phyloP scores from a whole-genome alignment of 2,329 filamentous ascomycete species.

The Aspergillus tanneri region DNA sequence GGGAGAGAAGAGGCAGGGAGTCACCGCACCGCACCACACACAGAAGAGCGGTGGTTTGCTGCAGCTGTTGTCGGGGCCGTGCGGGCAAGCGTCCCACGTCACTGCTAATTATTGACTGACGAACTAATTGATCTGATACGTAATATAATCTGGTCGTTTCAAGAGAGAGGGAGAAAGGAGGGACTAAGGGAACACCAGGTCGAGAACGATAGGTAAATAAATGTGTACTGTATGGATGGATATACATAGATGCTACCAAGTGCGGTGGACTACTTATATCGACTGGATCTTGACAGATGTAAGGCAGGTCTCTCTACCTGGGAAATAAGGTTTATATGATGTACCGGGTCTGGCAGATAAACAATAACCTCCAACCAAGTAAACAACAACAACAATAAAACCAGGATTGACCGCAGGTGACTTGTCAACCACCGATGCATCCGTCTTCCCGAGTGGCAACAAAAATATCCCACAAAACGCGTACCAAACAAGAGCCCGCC shows the following conservation, averaged over 20 bases:
- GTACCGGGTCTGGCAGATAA: not conserved
- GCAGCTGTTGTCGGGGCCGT: not conserved
- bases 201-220: too few species aligned
- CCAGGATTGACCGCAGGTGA: not conserved
- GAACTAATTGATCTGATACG: constrained; percentile 23
- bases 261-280: too few species aligned
- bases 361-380: constrained; percentile 1
- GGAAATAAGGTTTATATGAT: constrained; percentile 1
- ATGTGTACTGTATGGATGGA: too few species aligned
- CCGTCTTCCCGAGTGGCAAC: too few species aligned
- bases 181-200: too few species aligned
- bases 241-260: too few species aligned
- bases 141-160: constrained; percentile 10
- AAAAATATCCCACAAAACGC: not conserved
- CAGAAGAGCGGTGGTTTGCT: not conserved
- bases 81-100: too few species aligned
- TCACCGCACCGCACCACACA: too few species aligned
- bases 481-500: not conserved
- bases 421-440: not conserved
- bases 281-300: too few species aligned
- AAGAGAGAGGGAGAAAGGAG: not conserved
- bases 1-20: constrained; percentile 12
- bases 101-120: too few species aligned
- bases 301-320: too few species aligned
- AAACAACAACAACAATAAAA: not conserved